A percentile compares a stretch with the other conserved stretches of the same genome.
phyloP scores from a whole-genome alignment of 2,329 filamentous ascomycete species.

The Pyricularia pennisetigena region DNA sequence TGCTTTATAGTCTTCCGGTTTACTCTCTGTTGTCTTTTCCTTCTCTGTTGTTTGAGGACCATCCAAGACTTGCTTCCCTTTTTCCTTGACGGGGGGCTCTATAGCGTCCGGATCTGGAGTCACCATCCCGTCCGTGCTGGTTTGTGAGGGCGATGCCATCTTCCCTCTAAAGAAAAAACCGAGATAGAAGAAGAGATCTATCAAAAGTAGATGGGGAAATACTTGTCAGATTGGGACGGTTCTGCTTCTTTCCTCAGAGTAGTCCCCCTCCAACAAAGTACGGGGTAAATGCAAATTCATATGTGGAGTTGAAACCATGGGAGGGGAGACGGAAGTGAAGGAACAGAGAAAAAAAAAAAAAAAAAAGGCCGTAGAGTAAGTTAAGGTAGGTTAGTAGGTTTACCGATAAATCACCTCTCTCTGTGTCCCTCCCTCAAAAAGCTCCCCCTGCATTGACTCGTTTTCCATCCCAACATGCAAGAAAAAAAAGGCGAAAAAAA shows the following conservation, averaged over 20 bases:
- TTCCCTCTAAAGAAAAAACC: neutral
- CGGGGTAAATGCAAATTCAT: no score
- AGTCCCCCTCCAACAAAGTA: no score
- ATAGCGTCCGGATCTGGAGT: neutral
- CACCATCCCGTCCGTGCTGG: neutral
- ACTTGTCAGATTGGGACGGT: neutral
- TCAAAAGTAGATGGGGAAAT: neutral
- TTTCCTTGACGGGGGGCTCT: neutral
- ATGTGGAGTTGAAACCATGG: no score
- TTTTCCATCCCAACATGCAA: neutral
- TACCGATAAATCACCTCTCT: no score
- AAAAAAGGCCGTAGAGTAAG: no score
- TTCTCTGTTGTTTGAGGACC: neutral
- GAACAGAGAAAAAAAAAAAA: no score
- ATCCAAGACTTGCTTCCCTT: neutral
- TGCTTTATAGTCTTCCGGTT: neutral
- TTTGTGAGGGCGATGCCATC: neutral
- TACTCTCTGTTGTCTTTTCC: neutral
- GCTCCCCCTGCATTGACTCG: neutral
- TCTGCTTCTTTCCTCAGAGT: neutral
- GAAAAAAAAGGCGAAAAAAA: neutral
- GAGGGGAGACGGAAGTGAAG: no score
- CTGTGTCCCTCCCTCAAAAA: neutral
- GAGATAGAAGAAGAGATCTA: neutral
- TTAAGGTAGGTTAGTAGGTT: no score